phyloP scores from a whole-genome alignment of 495 filamentous ascomycete genomes.

The Glonium stellatum region DNA sequence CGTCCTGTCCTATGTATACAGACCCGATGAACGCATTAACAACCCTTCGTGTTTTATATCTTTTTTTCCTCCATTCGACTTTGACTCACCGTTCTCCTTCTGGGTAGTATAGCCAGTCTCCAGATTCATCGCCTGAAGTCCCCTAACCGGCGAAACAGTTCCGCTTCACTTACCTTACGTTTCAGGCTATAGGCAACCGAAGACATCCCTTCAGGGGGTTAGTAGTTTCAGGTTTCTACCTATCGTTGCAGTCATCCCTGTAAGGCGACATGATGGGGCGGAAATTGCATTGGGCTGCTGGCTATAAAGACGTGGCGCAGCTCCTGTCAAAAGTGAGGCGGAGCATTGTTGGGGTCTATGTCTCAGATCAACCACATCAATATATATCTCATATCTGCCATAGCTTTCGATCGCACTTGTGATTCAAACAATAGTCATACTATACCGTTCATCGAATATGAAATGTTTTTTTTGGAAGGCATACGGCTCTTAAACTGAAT shows the following conservation, averaged over 20 bases:
- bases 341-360: neutral
- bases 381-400: neutral
- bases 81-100: too few relatives aligned
- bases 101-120: neutral
- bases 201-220: neutral
- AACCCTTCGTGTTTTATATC: too few relatives aligned
- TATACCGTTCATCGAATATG: neutral
- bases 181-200: neutral
- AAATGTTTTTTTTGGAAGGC: neutral
- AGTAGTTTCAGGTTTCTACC: neutral
- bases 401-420: too few relatives aligned
- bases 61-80: too few relatives aligned
- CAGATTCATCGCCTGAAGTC: neutral
- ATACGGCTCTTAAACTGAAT: too few relatives aligned
- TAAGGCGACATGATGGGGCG: neutral
- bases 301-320: slow-evolving; percentile 3
- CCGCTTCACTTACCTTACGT: neutral
- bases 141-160: neutral
- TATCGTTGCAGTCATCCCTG: neutral
- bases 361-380: neutral
- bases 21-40: too few relatives aligned
- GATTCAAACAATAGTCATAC: neutral
- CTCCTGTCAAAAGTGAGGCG: slow-evolving; percentile 1
- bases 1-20: too few relatives aligned
- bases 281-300: neutral